Conservation (phyloP, 352 stramenopile species). For the Phytophthora fragariaefolia region DNA sequence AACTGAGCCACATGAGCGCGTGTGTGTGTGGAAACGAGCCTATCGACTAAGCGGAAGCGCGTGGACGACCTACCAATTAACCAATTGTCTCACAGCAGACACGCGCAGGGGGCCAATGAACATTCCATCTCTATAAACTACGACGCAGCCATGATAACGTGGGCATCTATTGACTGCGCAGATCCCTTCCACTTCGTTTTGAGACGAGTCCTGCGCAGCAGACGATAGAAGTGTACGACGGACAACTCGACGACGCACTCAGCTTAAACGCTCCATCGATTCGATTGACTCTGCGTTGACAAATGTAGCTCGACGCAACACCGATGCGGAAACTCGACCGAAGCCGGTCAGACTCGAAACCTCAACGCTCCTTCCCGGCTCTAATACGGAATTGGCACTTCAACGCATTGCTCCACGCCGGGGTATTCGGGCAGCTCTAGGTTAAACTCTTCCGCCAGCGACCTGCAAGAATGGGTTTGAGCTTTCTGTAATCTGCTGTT, state of each 20-base stretch:
- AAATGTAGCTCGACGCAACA: conserved; percentile 6
- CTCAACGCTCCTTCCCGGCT: conserved; percentile 19
- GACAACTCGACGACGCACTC: not conserved
- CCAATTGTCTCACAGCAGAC: conserved; percentile 23
- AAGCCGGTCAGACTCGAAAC: conserved; percentile 10
- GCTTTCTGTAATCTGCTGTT: not conserved
- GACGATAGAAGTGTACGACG: not conserved
- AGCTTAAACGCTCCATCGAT: not conserved
- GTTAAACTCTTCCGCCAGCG: conserved; percentile 65
- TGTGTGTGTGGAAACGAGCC: conserved; percentile 2
- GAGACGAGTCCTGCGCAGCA: conserved; percentile 14
- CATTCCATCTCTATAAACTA: conserved; percentile 15
- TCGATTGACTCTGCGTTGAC: conserved; percentile 12
- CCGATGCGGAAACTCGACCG: not conserved
- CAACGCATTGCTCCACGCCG: conserved; percentile 68
- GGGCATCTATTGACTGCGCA: conserved; percentile 26
- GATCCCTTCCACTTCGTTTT: conserved; percentile 30
- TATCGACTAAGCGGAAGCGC: conserved; percentile 14
- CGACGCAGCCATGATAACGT: conserved; percentile 18
- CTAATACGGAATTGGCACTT: conserved; percentile 49
- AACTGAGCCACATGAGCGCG: conserved; percentile 4
- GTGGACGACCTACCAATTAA: conserved; percentile 10
- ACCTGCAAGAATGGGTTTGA: conserved; percentile 30
- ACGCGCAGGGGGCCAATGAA: conserved; percentile 25
- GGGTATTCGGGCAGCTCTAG: conserved; percentile 70